These are phyloP conservation scores for Pyrenula aspistea DNA, from an alignment of 495 filamentous ascomycete species.

Conservation along the genomic window DNA sequence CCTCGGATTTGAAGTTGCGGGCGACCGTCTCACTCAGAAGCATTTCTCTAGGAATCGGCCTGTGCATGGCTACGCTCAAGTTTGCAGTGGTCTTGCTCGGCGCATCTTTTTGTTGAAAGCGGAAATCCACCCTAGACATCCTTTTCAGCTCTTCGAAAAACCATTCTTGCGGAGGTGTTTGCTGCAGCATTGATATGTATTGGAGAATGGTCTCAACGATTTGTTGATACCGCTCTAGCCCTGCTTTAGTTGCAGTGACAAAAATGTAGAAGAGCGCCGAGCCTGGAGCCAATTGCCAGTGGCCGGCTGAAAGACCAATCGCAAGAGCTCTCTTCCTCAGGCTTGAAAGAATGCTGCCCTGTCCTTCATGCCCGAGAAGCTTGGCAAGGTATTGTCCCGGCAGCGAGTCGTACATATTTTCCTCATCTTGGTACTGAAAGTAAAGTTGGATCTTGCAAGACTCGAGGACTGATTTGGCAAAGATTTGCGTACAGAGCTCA, in stretches of 20 bases:
- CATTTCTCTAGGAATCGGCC: conserved; percentile 71
- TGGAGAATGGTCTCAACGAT: conserved; percentile 83
- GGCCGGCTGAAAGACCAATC: conserved; percentile 72
- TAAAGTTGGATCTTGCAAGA: conserved; percentile 69
- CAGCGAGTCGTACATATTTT: conserved; percentile 67
- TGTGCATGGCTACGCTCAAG: conserved; percentile 78
- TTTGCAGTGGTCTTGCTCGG: conserved; percentile 79
- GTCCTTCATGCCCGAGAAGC: conserved; percentile 91
- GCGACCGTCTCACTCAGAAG: conserved; percentile 69
- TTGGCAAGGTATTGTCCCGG: conserved; percentile 87
- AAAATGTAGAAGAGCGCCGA: conserved; percentile 71
- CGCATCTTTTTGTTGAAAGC: conserved; percentile 83
- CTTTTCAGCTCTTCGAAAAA: conserved; percentile 84
- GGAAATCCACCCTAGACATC: conserved; percentile 85
- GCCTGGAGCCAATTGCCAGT: conserved; percentile 66
- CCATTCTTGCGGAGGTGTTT: conserved; percentile 78
- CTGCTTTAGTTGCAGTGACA: conserved; percentile 77
- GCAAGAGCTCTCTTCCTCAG: conserved; percentile 94
- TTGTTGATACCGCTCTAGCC: conserved; percentile 72
- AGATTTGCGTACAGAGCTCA: conserved; percentile 67
- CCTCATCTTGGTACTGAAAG: conserved; percentile 87
- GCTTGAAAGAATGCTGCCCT: conserved; percentile 89
- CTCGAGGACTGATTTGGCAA: conserved; percentile 97
- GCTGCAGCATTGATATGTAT: conserved; percentile 79
- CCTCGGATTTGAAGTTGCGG: conserved; percentile 62